Percentiles rank a stretch among this genome's conserved stretches.
Evolutionary conservation across 345 rosid genomes (phyloP).

Genomic region (Heritiera fomes): DNA sequence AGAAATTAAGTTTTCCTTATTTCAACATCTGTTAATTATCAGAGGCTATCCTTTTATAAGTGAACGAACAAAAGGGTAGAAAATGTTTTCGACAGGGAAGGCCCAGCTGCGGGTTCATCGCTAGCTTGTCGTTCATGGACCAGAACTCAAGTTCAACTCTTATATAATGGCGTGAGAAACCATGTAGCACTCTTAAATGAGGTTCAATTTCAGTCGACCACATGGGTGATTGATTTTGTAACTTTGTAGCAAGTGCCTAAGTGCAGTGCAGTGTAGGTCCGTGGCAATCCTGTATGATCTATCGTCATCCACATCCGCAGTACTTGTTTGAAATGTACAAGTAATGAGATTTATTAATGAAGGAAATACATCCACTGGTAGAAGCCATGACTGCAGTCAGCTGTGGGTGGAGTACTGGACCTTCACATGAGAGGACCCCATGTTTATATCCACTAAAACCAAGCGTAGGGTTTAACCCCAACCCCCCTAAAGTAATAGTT

Average conservation of each 20-base stretch:
- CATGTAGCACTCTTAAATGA: background rate
- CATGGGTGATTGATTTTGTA: background rate
- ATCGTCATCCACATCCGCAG: background rate
- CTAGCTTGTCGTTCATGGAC: background rate
- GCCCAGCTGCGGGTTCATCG: background rate
- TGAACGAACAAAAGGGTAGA: background rate
- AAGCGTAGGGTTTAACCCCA: background rate
- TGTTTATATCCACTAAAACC: background rate
- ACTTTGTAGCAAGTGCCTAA: background rate
- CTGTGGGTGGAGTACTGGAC: background rate
- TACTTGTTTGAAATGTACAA: background rate
- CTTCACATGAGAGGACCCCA: background rate
- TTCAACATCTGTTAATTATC: background rate
- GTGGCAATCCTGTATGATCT: background rate
- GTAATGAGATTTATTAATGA: conserved; percentile 2
- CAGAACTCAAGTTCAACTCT: background rate
- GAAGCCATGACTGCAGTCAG: background rate
- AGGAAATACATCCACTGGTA: background rate
- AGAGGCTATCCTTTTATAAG: background rate
- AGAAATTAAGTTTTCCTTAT: background rate
- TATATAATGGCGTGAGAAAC: background rate
- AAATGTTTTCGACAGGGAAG: background rate
- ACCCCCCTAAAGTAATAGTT: background rate
- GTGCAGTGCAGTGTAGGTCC: background rate
- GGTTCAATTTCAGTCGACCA: background rate